phyloP scores from a whole-genome alignment of 169 alveolate genomes.

The Eimeria acervulina region DNA sequence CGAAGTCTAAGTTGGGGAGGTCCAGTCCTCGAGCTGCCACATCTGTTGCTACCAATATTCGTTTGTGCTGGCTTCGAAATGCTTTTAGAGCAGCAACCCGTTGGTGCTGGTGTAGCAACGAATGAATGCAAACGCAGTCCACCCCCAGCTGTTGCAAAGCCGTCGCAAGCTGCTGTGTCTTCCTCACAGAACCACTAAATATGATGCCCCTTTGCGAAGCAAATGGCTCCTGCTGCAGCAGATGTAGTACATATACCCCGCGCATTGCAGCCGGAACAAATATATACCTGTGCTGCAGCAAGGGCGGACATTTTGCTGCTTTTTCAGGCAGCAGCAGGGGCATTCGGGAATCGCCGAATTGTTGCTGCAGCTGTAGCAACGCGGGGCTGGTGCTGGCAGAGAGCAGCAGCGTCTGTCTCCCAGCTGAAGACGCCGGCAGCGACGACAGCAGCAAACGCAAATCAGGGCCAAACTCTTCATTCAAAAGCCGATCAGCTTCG shows the following conservation, averaged over 20 bases:
- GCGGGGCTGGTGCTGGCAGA: slow-evolving; percentile 98
- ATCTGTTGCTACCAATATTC: slow-evolving; percentile 97
- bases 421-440: slow-evolving; percentile 89
- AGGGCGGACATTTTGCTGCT: slow-evolving; percentile 51
- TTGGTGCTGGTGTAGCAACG: slow-evolving; percentile 96
- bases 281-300: slow-evolving; percentile 92
- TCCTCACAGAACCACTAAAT: slow-evolving; percentile 96
- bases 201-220: slow-evolving; percentile 92
- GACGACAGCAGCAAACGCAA: slow-evolving; percentile 87
- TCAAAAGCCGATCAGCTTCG: slow-evolving; percentile 98
- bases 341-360: slow-evolving; percentile 91
- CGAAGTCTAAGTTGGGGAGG: slow-evolving; percentile 97
- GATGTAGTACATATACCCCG: slow-evolving; percentile 92
- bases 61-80: slow-evolving; percentile 95
- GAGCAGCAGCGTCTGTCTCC: slow-evolving; percentile 97
- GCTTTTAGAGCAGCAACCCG: slow-evolving; percentile 96
- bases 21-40: slow-evolving; percentile 99
- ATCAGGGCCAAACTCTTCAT: slow-evolving; percentile 91
- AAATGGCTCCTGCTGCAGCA: slow-evolving; percentile 90
- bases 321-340: slow-evolving; percentile 87
- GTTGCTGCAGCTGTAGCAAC: slow-evolving; percentile 92
- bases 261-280: slow-evolving; percentile 94
- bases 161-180: slow-evolving; percentile 94
- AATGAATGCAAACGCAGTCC: slow-evolving; percentile 97
- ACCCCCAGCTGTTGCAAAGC: slow-evolving; percentile 95